phyloP scores from a whole-genome alignment of 2,329 filamentous ascomycete genomes.

The Aureobasidium namibiae region DNA sequence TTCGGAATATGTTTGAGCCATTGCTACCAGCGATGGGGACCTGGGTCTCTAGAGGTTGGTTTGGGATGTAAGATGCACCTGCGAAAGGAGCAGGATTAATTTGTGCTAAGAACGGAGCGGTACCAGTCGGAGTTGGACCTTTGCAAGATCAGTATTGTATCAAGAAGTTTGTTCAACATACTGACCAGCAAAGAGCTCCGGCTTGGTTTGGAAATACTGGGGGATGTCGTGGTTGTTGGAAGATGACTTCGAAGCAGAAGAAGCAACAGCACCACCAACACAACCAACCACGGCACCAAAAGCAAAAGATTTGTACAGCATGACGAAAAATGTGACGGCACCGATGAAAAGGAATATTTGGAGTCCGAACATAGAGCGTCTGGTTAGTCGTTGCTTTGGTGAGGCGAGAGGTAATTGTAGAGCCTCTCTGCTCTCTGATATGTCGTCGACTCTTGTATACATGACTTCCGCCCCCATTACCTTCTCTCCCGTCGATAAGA shows the following conservation, averaged over 20 bases:
- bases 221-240: constrained; percentile 39
- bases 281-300: constrained; percentile 20
- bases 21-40: constrained; percentile 55
- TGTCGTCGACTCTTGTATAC: constrained; percentile 5
- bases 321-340: constrained; percentile 25
- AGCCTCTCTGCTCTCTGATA: neutral
- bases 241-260: constrained; percentile 12
- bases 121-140: constrained; percentile 63
- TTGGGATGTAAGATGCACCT: constrained; percentile 55
- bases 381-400: neutral
- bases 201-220: constrained; percentile 56
- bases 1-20: constrained; percentile 60
- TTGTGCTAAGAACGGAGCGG: constrained; percentile 61
- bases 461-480: neutral
- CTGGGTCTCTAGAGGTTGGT: constrained; percentile 62
- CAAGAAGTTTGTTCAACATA: neutral
- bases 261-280: constrained; percentile 17
- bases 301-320: constrained; percentile 26
- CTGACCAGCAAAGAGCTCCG: constrained; percentile 41
- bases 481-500: neutral
- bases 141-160: neutral
- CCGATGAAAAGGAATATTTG: constrained; percentile 15
- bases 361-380: constrained; percentile 11
- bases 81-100: constrained; percentile 58
- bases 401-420: neutral